Base-by-base conservation (phyloP, 371 early-diverging fungal genomes). In the Rhizopus arrhizus region DNA sequence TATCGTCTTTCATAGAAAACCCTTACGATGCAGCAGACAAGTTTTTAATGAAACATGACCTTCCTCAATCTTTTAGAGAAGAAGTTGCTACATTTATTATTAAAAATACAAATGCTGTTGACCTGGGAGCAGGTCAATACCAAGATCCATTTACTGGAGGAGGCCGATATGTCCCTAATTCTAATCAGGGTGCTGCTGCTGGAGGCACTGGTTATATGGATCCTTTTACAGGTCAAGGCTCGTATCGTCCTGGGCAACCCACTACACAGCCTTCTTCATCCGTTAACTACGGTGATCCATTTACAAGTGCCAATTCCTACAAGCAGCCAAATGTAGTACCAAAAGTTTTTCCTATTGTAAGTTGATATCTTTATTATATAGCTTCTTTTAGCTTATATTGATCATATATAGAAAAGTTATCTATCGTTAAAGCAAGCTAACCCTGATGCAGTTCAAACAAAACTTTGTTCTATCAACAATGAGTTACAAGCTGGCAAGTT, bases 11-110 rank as follows among this genome's bases (percentile, higher is more conserved):
- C 8, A 15, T 52, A 85, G 97, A 97, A 58, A 97, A 99, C 69
- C 97, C 98, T 1, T 98, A 90, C 68, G 70, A 77, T 41, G 95
- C 95, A 5, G 99, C 99, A 0, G 95, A 96, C 67, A 77, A 85
- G 31, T 99, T 99, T 62, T 83, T 99, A 38, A 68, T 82, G 59
- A 75, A 80, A 22, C 69, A 99, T 65, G 87, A 93, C 45, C 78
- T 99, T 2, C 75, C 89, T 12, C 90, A 89, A 67, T 85, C 75
- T 8, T 95, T 86, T 64, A 66, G 96, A 65, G 99, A 98, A 56
- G 90, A 96, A 57, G 88, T 99, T 33, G 98, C 93, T 2, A 81
- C 92, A 58, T 99, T 99, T 72, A 97, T 99, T 53, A 86, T 84
- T 9, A 84, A 86, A 58, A 99, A 98, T 70, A 79, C 96, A 0